These are phyloP conservation scores for Reutealis trisperma DNA, from an alignment of 345 rosid genomes.

Conservation along the genomic window DNA sequence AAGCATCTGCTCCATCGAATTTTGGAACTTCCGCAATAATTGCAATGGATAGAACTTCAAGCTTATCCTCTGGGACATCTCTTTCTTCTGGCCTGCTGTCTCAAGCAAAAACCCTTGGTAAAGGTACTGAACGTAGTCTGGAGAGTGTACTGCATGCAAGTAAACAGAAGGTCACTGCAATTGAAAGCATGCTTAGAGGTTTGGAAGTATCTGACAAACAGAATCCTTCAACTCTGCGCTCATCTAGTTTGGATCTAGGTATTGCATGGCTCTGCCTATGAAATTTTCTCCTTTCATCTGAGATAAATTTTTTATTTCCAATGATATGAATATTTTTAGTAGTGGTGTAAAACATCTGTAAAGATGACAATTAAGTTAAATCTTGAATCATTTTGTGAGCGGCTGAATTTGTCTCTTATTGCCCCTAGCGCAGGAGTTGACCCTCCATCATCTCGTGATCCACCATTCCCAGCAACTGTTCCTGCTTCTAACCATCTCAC, in stretches of 20 bases:
- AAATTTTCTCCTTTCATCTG: not conserved
- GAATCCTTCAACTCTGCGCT: conserved; percentile 69
- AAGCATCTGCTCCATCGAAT: conserved; percentile 53
- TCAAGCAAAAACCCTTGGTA: conserved; percentile 65
- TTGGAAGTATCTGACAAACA: conserved; percentile 85
- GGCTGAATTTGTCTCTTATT: conserved; percentile 58
- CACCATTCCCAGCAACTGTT: conserved; percentile 75
- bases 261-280: conserved; percentile 40
- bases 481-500: conserved; percentile 67
- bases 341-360: conserved; percentile 14
- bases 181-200: conserved; percentile 98
- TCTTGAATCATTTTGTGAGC: conserved; percentile 37
- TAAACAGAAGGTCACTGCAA: conserved; percentile 98
- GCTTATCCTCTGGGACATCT: conserved; percentile 63
- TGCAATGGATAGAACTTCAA: conserved; percentile 92
- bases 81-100: conserved; percentile 80
- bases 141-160: conserved; percentile 96
- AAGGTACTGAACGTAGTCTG: conserved; percentile 84
- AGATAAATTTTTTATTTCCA: conserved; percentile 6
- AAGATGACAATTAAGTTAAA: conserved; percentile 15
- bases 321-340: conserved; percentile 19
- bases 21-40: conserved; percentile 94
- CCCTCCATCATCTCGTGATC: conserved; percentile 99
- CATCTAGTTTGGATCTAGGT: conserved; percentile 99
- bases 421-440: conserved; percentile 99